phyloP scores from a whole-genome alignment of 2,329 filamentous ascomycete species.

The Elsinoe arachidis region DNA sequence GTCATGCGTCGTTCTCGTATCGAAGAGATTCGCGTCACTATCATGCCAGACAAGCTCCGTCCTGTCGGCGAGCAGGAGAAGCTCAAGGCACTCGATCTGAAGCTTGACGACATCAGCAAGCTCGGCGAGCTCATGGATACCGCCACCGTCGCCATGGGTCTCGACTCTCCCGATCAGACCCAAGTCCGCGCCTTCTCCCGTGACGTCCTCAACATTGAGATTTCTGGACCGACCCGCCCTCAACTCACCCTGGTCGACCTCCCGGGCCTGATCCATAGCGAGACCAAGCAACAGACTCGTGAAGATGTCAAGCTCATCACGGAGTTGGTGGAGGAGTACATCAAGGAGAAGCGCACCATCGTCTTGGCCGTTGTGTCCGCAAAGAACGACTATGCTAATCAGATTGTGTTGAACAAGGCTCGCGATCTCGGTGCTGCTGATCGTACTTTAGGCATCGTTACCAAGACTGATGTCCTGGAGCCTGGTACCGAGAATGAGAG shows the following conservation, averaged over 20 bases:
- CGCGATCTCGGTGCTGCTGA: constrained; percentile 34
- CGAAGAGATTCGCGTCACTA: constrained; percentile 19
- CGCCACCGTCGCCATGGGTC: constrained; percentile 46
- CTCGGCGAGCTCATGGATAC: constrained; percentile 44
- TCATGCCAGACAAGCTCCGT: constrained; percentile 24
- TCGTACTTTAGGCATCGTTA: constrained; percentile 51
- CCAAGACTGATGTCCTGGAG: constrained; percentile 44
- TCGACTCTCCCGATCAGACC: constrained; percentile 21
- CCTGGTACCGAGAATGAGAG: constrained; percentile 33
- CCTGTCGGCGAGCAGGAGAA: constrained; percentile 24
- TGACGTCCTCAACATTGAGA: constrained; percentile 41
- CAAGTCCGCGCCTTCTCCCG: constrained; percentile 32
- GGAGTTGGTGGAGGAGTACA: constrained; percentile 43
- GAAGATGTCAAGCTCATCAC: constrained; percentile 28
- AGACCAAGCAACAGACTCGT: constrained; percentile 25
- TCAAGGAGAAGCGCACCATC: constrained; percentile 50
- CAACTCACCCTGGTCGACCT: constrained; percentile 29
- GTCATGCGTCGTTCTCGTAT: constrained; percentile 37
- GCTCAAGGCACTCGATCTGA: constrained; percentile 24
- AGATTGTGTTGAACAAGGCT: constrained; percentile 46
- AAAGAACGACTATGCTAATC: constrained; percentile 45
- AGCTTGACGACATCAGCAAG: constrained; percentile 31
- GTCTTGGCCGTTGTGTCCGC: constrained; percentile 33
- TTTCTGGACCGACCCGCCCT: constrained; percentile 36
- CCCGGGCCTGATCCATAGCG: constrained; percentile 32